Base-by-base conservation (phyloP, 2,329 filamentous ascomycete species). In the Aspergillus sp. region DNA sequence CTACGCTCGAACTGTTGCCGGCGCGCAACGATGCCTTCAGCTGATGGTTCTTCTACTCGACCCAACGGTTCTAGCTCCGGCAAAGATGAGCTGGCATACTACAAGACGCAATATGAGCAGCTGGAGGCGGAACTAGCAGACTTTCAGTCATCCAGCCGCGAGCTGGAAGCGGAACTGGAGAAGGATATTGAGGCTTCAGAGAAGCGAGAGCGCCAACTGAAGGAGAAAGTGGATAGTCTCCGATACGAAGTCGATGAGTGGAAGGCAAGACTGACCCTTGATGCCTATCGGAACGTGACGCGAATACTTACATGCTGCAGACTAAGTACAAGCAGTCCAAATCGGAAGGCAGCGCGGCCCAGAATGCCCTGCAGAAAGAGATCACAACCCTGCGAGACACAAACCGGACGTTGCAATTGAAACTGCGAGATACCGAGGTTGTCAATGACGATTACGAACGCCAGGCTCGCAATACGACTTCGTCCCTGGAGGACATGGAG, bases 361-460 rank as follows among this genome's bases (percentile, higher is more conserved):
- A 96, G 55, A 88, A 81, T 53, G 69, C 71, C 3, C 72, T 98
- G 33, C 88, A 98, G 62, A 96, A 95, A 63, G 91, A 98, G 61
- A 88, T 98, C 50, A 98, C 91, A 5, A 81, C 75, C 6, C 71
- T 98, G 49, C 82, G 91, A 53, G 88, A 98, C 45, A 61, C 78
- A 30, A 93, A 86, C 59, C 73, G 91, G 44, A 79, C 80, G 3
- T 64, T 95, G 40, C 82, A 91, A 51, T 69, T 94, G 42, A 84
- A 75, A 60, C 68, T 98, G 36, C 80, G 91, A 46, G 91, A 98
- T 58, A 94, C 89, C 48, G 91, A 98, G 63, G 91, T 98, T 34
- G 86, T 84, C 57, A 98, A 96, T 64, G 91, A 98, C 68, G 91
- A 98, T 61, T 95, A 89, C 56, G 91, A 98, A 67, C 80, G 86